Evolutionary conservation across 2,329 filamentous ascomycete species (phyloP).

Genomic region (Botryotinia convoluta): DNA sequence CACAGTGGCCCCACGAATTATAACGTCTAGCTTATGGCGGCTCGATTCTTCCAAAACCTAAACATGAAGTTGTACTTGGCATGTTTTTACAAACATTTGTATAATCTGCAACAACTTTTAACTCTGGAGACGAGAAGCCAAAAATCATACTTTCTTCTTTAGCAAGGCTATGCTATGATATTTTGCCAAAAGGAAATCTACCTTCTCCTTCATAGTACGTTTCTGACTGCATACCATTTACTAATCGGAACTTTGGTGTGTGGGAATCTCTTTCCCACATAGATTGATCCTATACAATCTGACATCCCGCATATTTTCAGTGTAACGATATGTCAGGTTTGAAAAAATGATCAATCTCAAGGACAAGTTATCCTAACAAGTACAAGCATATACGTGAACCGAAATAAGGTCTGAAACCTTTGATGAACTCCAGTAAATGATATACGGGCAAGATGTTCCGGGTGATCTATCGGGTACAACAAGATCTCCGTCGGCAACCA

Average conservation of each 20-base stretch:
- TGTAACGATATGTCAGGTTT: constrained; percentile 11
- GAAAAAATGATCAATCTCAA: constrained; percentile 12
- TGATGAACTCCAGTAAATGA: background rate
- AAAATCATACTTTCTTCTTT: background rate
- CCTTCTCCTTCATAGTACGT: background rate
- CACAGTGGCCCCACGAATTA: background rate
- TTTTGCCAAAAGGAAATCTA: background rate
- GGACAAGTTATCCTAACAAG: background rate
- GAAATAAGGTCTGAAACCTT: background rate
- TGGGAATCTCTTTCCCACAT: background rate
- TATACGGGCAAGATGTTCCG: background rate
- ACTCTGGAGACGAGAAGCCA: constrained; percentile 11
- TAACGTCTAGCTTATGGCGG: constrained; percentile 15
- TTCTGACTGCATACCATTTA: constrained; percentile 16
- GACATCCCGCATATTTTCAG: constrained; percentile 1
- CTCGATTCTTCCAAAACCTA: background rate
- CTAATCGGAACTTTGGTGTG: background rate
- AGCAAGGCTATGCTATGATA: background rate
- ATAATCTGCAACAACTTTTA: background rate
- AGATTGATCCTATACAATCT: background rate
- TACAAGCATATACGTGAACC: background rate
- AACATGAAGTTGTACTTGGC: background rate
- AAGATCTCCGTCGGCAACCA: constrained; percentile 11
- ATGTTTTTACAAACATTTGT: background rate
- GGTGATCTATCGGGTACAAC: constrained; percentile 7